These are phyloP conservation scores for Botrytis squamosa DNA, from an alignment of 2,329 filamentous ascomycete genomes.

Conservation along the genomic window DNA sequence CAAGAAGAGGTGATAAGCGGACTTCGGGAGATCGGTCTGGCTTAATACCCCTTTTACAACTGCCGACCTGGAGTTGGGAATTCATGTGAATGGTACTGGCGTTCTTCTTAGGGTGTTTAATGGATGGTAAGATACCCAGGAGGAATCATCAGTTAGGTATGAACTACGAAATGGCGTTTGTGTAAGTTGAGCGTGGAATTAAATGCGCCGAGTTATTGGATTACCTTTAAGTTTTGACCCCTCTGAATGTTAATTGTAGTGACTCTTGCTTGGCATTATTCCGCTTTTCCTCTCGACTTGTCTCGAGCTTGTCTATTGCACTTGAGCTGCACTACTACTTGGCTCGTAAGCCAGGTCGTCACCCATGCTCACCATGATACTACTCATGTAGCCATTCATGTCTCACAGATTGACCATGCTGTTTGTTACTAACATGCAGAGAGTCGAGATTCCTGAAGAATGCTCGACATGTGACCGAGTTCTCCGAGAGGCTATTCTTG, in stretches of 20 bases:
- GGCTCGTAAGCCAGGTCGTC: background rate
- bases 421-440: background rate
- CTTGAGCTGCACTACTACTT: background rate
- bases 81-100: background rate
- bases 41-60: background rate
- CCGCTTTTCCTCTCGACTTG: background rate
- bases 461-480: background rate
- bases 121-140: conserved; percentile 8
- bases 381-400: background rate
- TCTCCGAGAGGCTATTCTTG: background rate
- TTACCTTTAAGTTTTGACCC: background rate
- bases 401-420: background rate
- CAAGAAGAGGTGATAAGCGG: conserved; percentile 18
- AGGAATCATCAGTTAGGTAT: background rate
- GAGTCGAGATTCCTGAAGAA: background rate
- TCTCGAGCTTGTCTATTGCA: background rate
- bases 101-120: background rate
- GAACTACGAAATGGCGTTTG: background rate
- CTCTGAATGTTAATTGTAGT: background rate
- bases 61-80: background rate
- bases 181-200: background rate
- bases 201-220: background rate
- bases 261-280: background rate
- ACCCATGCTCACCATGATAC: background rate
- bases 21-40: conserved; percentile 19